Evolutionary conservation across 1,284 basidiomycete species (phyloP), one percentile per base, ranked within the genome.

Genomic region (Omphalotus olearius): DNA sequence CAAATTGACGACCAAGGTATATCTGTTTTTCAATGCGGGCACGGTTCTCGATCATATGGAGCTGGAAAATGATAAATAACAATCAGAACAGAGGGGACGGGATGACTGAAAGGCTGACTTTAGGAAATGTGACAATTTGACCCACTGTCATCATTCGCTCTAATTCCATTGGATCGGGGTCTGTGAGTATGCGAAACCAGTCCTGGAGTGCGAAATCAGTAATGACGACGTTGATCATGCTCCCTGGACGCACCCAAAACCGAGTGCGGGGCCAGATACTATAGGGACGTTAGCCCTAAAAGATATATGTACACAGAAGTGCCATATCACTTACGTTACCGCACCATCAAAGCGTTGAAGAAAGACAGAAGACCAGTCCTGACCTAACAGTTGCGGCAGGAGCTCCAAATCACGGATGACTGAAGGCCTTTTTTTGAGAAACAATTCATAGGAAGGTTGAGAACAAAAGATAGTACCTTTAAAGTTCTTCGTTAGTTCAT

Each of bases 321-420:
- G 7, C 16, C 16, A 14, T 42, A 36, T 6, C 16, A 72, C 85
- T 64, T 70, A 90, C 88, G 89, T 91, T 49, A 91, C 83, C 40
- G 80, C 75, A 5, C 90, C 86, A 64, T 91, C 90, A 61, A 93
- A 93, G 47, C 87, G 79, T 65, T 97, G 94, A 46, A 97, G 70
- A 66, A 97, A 98, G 5, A 98, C 91, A 57, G 88, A 88, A 2
- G 91, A 93, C 93, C 93, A 98, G 65, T 97, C 94, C 65, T 93
- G 93, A 4, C 93, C 93, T 9, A 95, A 72, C 6, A 97, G 62
- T 54, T 92, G 86, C 14, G 94, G 95, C 53, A 98, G 74, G 25
- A 94, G 76, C 64, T 97, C 94, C 2, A 98, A 75, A 66, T 98
- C 94, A 44, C 94, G 84, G 54, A 98, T 97, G 50, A 97, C 79